phyloP scores from a whole-genome alignment of 306 rosid species.

The Cucumis melo region DNA sequence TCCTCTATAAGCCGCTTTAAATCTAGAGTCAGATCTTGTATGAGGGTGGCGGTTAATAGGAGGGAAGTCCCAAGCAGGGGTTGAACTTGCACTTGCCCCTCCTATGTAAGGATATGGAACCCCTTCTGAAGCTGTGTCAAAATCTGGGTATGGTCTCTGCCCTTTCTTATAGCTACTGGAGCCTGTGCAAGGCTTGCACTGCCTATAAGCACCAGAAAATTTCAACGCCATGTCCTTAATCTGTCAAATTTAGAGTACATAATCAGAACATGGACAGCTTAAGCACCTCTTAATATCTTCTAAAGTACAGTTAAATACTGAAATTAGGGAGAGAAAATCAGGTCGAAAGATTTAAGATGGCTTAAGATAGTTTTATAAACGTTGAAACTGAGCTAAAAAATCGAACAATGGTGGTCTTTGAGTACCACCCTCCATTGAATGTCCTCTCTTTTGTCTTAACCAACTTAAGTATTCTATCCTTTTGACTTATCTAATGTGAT shows the following conservation, averaged over 20 bases:
- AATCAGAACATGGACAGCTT: background rate
- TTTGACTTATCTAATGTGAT: too few species aligned
- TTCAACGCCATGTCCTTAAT: conserved; percentile 84
- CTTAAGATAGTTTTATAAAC: background rate
- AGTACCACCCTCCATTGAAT: background rate
- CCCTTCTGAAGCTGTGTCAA: conserved; percentile 67
- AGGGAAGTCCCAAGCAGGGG: conserved; percentile 85
- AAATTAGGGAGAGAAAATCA: background rate
- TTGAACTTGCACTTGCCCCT: conserved; percentile 69
- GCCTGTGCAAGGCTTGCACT: conserved; percentile 65
- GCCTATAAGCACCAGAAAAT: conserved; percentile 57
- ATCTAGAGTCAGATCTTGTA: conserved; percentile 45
- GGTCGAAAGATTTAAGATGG: background rate
- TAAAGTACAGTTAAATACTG: background rate
- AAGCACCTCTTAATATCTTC: background rate
- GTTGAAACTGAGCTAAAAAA: background rate
- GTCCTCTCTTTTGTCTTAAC: too few species aligned
- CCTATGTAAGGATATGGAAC: conserved; percentile 67
- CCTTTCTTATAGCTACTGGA: conserved; percentile 51
- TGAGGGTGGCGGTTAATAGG: conserved; percentile 27
- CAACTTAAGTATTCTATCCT: too few species aligned
- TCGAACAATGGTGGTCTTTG: background rate
- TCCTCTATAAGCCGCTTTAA: conserved; percentile 15
- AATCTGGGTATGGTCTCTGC: conserved; percentile 53
- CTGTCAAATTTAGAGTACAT: conserved; percentile 24